Base-by-base conservation (phyloP, 176 grass and related monocot genomes). In the Pontederia paniculata region DNA sequence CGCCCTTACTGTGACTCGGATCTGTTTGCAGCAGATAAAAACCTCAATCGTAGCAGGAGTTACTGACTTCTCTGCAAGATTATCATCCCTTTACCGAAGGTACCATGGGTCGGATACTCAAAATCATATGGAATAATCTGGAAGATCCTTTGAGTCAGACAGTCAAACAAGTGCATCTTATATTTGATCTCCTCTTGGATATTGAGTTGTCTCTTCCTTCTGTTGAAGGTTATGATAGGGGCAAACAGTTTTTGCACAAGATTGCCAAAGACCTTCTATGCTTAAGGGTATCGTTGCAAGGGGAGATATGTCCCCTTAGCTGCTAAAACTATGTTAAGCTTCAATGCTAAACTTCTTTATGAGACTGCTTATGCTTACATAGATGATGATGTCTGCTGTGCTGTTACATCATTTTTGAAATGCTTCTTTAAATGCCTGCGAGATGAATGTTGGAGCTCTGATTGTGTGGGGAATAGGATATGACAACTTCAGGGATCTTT, bases 11-110 rank as follows among this genome's bases (percentile, higher is more conserved):
- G 93, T 97, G 71, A 88, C 77, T 58, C 93, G 90, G 63, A 97
- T 97, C 56, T 97, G 93, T 74, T 69, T 97, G 77, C 93, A 97
- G 73, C 93, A 97, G 77, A 88, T 91, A 70, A 97, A 91, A 67
- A 88, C 93, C 16, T 91, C 86, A 31, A 47, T 91, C 73, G 77
- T 74, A 65, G 54, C 72, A 60, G 61, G 77, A 72, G 64, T 70
- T 19, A 81, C 72, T 70, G 72, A 91, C 57, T 84, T 90, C 69
- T 84, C 77, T 58, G 70, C 76, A 58, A n/a, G 77, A 81, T 60
- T 87, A 77, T 81, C 70, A 70, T 28, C 80, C 72, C 72, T 67
- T 97, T 17, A 79, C 86, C 21, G 73, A 67, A 67, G 74, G 77
- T 60, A 60, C 76, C 58, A 79, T 79, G 18, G 23, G 74, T 50